Evolutionary conservation across 2,329 filamentous ascomycete species (phyloP).

Genomic region (Sclerotinia nivalis): DNA sequence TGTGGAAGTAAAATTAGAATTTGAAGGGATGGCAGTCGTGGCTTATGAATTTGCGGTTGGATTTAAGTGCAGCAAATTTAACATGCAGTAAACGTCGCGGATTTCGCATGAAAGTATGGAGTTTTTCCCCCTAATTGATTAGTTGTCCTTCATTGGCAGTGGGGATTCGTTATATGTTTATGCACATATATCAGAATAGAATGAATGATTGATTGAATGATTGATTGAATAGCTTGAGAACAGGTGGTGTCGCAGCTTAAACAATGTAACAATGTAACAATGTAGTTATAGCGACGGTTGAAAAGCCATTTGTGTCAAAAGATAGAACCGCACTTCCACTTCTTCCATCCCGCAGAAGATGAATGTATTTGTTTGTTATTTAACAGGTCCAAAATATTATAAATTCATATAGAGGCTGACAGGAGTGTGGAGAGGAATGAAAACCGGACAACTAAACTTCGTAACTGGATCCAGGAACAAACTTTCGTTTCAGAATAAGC

Average conservation of each 20-base stretch:
- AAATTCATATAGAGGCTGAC: neutral
- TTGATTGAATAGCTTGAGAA: neutral
- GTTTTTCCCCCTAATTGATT: constrained; percentile 13
- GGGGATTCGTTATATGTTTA: neutral
- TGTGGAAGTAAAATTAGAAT: constrained; percentile 7
- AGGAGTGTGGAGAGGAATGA: neutral
- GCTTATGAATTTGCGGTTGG: constrained; percentile 21
- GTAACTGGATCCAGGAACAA: constrained; percentile 11
- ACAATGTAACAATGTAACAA: neutral
- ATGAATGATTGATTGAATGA: neutral
- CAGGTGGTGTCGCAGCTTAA: neutral
- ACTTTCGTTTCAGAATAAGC: constrained; percentile 10
- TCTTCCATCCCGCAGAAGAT: constrained; percentile 4
- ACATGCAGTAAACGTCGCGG: constrained; percentile 19
- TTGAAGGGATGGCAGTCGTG: constrained; percentile 14
- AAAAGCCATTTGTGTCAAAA: neutral
- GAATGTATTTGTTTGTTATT: neutral
- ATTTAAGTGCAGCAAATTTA: constrained; percentile 15
- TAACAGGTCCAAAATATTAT: too few species aligned
- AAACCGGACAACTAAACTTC: neutral
- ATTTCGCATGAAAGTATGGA: constrained; percentile 20
- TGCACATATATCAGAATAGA: neutral
- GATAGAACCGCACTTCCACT: neutral
- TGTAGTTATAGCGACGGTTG: neutral
- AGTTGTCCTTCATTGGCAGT: constrained; percentile 19